Base-by-base conservation (phyloP, 108 stramenopile genomes). In the Skeletonema costatum region DNA sequence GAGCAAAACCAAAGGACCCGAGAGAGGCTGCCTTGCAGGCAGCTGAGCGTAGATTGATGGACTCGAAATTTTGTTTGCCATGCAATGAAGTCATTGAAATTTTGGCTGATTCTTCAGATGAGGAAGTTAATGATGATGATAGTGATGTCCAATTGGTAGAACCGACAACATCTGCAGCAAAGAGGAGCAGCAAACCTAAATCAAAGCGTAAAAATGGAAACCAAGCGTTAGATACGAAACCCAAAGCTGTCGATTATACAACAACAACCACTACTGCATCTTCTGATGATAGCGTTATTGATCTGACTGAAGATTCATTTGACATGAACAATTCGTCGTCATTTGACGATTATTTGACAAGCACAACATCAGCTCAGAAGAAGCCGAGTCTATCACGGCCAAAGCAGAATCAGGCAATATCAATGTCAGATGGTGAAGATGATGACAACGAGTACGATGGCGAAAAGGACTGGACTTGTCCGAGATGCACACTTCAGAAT, bases 61-160 rank as follows among this genome's bases (percentile, higher is more conserved):
- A 85, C 72, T 71, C 79, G n/a, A 56, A 77, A 41, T 85, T 59
- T 76, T 85, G 84, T 36, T 75, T 85, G 38, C 84, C 84, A 17
- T 85, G 84, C 64, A 64, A 73, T 42, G 80, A 85, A 59, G 60
- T 85, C 32, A 85, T 85, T 73, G 80, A 85, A 70, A 75, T 85
- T 33, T 68, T 85, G 71, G 81, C 48, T 13, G 84, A 77, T 50
- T 67, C 64, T 31, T 64, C 50, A 17, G 79, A 80, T 29, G 75
- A 71, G 32, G 68, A 66, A 30, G 68, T 32, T 14, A 13, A 68
- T 17, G 56, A 68, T 4, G 53, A 38, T 60, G 50, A 67, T 14
- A 46, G 29, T 31, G 70, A 71, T 71, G 30, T 14, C 14, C 6
- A 33, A 10, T 16, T 46, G 44, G 16, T 46, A 0, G 44, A 46